Base-by-base conservation (phyloP, 306 rosid species). In the Corylus americana region DNA sequence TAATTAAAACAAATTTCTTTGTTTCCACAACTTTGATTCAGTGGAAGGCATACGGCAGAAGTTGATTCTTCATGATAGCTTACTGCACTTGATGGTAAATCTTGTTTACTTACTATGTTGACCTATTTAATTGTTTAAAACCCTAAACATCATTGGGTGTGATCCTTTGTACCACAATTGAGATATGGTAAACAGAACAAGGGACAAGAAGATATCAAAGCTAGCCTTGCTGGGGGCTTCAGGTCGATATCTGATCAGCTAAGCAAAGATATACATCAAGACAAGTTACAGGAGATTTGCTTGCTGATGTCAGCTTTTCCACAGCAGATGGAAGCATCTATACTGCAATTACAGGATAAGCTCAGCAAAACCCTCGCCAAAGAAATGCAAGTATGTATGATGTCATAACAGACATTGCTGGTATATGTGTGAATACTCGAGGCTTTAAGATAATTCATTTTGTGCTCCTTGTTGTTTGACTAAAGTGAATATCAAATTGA, bases 151-250 rank as follows among this genome's bases (percentile, higher is more conserved):
- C 49, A 69, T 44, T 67, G 63, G 22, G 74, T 63, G 55, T 79
- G 25, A 74, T 70, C 78, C 74, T 80, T 84, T 81, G 81, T 82
- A 35, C 67, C 57, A 48, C 16, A 73, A 68, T 73, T 66, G 81
- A 84, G n/a, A 31, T 58, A 70, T 45, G 72, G 62, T 71, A 59
- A 85, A 81, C 82, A 96, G 99, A 88, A 64, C 75, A 93, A 87
- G 86, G 92, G 91, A 82, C 98, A 90, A 72, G 95, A 91, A 81
- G 97, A 91, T 72, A 59, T 89, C 63, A 91, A 85, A 88, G 87
- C 88, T 81, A 90, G 79, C 85, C 69, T 91, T 59, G 92, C 87
- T 44, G 88, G 70, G 77, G 90, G 92, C 86, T 86, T 96, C 86
- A 89, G 89, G 84, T 86, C 83, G 75, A 84, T 91, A 77, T 86